A percentile compares a stretch with the other conserved stretches of the same genome.
These are phyloP conservation scores for Pyricularia sp. DNA, from an alignment of 2,329 filamentous ascomycete genomes.

Conservation along the genomic window DNA sequence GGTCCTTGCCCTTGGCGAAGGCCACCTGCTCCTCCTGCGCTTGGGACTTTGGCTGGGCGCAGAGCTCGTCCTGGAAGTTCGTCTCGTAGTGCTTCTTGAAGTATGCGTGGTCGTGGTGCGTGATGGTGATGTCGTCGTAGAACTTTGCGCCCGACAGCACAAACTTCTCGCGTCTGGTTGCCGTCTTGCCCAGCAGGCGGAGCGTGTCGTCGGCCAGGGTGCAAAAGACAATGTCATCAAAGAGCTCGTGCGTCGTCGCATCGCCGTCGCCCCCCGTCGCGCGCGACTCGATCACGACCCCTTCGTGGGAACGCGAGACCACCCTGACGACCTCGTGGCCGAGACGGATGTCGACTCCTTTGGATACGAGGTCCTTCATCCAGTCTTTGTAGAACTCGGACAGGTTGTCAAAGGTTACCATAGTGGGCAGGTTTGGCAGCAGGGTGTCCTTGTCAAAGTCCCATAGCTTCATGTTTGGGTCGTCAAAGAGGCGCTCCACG, in stretches of 20 bases:
- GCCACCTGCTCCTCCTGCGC: conserved; percentile 24
- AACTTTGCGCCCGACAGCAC: conserved; percentile 60
- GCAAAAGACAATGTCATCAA: conserved; percentile 55
- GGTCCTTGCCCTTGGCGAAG: conserved; percentile 29
- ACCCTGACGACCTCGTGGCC: conserved; percentile 42
- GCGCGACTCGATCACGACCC: conserved; percentile 35
- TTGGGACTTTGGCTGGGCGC: conserved; percentile 30
- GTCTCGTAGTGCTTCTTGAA: conserved; percentile 58
- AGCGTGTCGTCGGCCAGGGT: conserved; percentile 52
- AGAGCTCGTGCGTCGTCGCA: conserved; percentile 36
- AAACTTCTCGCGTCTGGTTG: conserved; percentile 46
- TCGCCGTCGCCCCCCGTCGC: conserved; percentile 26
- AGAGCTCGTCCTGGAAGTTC: conserved; percentile 36
- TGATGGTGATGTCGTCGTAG: conserved; percentile 58
- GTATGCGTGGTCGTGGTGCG: conserved; percentile 51
- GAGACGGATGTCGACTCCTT: conserved; percentile 42
- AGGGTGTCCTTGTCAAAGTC: conserved; percentile 41
- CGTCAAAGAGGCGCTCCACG: conserved; percentile 45
- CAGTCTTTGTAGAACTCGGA: conserved; percentile 47
- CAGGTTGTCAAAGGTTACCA: conserved; percentile 54
- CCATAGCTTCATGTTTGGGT: conserved; percentile 47
- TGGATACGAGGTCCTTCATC: conserved; percentile 37
- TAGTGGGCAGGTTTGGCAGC: conserved; percentile 45
- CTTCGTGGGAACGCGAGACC: conserved; percentile 34
- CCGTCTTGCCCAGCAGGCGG: conserved; percentile 42